Evolutionary conservation across 306 rosid genomes (phyloP), one percentile per base, ranked within the genome.

Genomic region (Ormosia semicastrata): DNA sequence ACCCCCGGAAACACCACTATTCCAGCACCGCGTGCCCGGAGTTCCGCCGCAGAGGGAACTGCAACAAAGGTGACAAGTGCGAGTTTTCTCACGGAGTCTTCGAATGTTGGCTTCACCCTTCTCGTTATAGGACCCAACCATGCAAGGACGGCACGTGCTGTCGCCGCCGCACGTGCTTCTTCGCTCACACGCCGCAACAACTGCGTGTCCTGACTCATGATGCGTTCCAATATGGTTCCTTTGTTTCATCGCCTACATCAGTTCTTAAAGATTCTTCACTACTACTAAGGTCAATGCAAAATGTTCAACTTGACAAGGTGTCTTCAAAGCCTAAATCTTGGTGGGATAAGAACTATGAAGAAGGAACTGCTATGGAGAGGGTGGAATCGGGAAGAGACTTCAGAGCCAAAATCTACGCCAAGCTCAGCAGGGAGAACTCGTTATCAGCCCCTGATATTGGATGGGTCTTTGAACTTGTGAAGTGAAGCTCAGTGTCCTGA

Each of bases 61-160:
- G 99, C 85, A 17, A 6, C 9, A 89, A 82, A 43, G 99, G 97
- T 0, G 98, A 95, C 71, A 78, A 88, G 0, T 95, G 99, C 56
- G 89, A 90, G 82, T 88, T 95, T 10, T 94, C 99, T 9, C 99
- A 95, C 6, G 99, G 99, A 34, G 97, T 95, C 2, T 95, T 95
- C 15, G 99, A 95, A 81, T 90, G 97, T 70, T 95, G 99, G 99
- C 95, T 95, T 4, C 99, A 95, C 57, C 99, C 99, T 3, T 80
- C 92, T 17, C 95, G 99, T 3, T 95, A 95, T 76, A 59, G 98
- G 57, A 95, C 99, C 8, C 98, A 93, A 67, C 92, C 91, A 1
- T 95, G 99, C 71, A 95, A 95, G 63, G 99, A 95, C 65, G 93
- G 98, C 2, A 73, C 86, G 1, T 32, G 46, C 24, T 95, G 99